A percentile compares a stretch with the other conserved stretches of the same genome.
phyloP scores from a whole-genome alignment of 2,329 filamentous ascomycete genomes.

The Aspergillus awamori region DNA sequence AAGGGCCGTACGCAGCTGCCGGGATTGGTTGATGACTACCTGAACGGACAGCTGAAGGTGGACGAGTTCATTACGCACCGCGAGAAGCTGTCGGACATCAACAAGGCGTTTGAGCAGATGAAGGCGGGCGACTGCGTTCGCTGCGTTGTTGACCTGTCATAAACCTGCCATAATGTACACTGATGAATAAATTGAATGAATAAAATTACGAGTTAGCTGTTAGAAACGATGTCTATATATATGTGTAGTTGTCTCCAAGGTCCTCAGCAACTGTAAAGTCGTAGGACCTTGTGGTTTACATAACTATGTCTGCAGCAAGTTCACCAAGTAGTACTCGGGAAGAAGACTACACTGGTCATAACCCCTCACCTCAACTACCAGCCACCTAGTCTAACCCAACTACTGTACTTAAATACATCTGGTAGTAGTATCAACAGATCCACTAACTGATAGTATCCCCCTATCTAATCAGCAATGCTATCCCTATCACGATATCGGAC shows the following conservation, averaged over 20 bases:
- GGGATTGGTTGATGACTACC: slow-evolving; percentile 84
- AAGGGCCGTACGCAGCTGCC: slow-evolving; percentile 94
- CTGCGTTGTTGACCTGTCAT: slow-evolving; percentile 71
- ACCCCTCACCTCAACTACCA: no score
- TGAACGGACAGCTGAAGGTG: slow-evolving; percentile 88
- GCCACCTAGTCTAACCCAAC: no score
- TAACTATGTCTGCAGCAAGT: background rate
- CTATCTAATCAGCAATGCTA: background rate
- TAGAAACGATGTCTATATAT: background rate
- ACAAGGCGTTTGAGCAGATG: slow-evolving; percentile 89
- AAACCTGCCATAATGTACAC: slow-evolving; percentile 40
- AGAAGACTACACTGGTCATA: no score
- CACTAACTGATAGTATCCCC: background rate
- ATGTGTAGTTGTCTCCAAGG: background rate
- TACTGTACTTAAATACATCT: no score
- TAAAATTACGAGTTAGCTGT: background rate
- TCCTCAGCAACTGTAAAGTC: background rate
- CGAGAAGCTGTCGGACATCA: slow-evolving; percentile 79
- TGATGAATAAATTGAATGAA: background rate
- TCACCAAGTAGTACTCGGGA: no score
- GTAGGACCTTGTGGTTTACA: background rate
- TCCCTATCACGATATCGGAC: background rate
- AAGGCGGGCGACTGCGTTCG: slow-evolving; percentile 96
- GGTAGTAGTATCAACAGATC: background rate
- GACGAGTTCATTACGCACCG: slow-evolving; percentile 99